Conservation (phyloP, 257 asterid species). For the Salvia miltiorrhiza region DNA sequence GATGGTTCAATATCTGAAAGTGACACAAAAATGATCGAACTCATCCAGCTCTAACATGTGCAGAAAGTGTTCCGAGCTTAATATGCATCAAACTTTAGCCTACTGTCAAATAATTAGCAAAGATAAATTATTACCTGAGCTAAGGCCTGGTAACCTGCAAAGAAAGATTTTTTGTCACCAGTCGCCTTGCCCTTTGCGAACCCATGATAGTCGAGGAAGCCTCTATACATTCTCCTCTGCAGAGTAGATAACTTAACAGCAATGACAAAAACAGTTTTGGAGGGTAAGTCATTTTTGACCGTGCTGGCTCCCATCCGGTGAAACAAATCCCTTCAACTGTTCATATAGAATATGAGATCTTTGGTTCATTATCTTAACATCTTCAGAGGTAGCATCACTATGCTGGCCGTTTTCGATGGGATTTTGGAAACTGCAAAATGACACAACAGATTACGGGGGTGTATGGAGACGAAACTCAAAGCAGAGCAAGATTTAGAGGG, state of each 20-base stretch:
- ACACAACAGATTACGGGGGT: conserved; percentile 13
- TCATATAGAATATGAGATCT: conserved; percentile 87
- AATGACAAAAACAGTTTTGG: conserved; percentile 77
- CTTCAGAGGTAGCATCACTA: conserved; percentile 71
- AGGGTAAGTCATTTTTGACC: conserved; percentile 77
- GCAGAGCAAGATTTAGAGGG: background rate
- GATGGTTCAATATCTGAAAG: conserved; percentile 92
- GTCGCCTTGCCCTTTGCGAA: conserved; percentile 65
- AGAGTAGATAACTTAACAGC: conserved; percentile 73
- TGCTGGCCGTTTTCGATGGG: conserved; percentile 93
- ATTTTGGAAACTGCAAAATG: conserved; percentile 70
- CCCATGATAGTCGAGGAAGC: conserved; percentile 82
- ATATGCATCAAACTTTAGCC: too few species aligned
- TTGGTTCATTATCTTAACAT: conserved; percentile 93
- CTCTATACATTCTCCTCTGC: conserved; percentile 67
- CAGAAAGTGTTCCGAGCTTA: too few species aligned
- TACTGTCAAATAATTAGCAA: background rate
- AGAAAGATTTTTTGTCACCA: conserved; percentile 65
- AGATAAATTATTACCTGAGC: conserved; percentile 60
- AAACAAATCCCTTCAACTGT: conserved; percentile 80
- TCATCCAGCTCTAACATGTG: too few species aligned
- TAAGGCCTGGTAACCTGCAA: conserved; percentile 88
- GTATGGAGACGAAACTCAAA: conserved; percentile 3
- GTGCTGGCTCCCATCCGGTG: conserved; percentile 77
- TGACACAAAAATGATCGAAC: background rate